Percentiles rank a stretch among this genome's conserved stretches.
Evolutionary conservation across 495 filamentous ascomycete species (phyloP).

Genomic region (Parathielavia hyrcaniae): DNA sequence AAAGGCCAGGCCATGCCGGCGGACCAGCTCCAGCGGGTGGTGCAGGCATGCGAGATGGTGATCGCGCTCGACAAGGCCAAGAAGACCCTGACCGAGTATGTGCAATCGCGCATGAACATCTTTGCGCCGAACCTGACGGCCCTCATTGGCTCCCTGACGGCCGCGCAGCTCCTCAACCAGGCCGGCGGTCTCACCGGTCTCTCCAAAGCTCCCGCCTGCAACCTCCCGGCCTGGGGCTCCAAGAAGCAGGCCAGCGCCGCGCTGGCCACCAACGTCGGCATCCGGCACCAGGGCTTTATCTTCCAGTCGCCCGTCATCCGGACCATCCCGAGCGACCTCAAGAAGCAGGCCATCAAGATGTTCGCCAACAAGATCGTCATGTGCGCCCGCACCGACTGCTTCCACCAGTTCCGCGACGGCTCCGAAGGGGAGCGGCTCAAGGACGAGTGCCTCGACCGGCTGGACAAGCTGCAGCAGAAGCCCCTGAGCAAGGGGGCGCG

Average conservation of each 20-base stretch:
- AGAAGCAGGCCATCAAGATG: conserved; percentile 92
- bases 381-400: conserved; percentile 79
- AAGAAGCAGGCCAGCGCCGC: conserved; percentile 77
- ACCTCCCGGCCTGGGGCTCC: conserved; percentile 80
- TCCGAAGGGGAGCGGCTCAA: conserved; percentile 78
- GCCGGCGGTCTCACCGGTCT: conserved; percentile 82
- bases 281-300: conserved; percentile 88
- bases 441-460: conserved; percentile 70
- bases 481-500: conserved; percentile 82
- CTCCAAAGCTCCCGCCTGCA: conserved; percentile 88
- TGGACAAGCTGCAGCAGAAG: conserved; percentile 95
- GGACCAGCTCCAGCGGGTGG: conserved; percentile 65
- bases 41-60: conserved; percentile 79
- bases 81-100: conserved; percentile 81
- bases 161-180: conserved; percentile 91
- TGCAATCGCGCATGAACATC: conserved; percentile 94
- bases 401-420: conserved; percentile 77
- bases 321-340: conserved; percentile 75
- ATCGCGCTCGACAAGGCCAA: conserved; percentile 82
- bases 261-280: conserved; percentile 88
- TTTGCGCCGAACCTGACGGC: conserved; percentile 95
- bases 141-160: conserved; percentile 88
- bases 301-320: conserved; percentile 85
- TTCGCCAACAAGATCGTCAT: conserved; percentile 90
- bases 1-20: conserved; percentile 69